These are phyloP conservation scores for Fusarium sublunatum DNA, from an alignment of 2,329 filamentous ascomycete species.

Conservation along the genomic window DNA sequence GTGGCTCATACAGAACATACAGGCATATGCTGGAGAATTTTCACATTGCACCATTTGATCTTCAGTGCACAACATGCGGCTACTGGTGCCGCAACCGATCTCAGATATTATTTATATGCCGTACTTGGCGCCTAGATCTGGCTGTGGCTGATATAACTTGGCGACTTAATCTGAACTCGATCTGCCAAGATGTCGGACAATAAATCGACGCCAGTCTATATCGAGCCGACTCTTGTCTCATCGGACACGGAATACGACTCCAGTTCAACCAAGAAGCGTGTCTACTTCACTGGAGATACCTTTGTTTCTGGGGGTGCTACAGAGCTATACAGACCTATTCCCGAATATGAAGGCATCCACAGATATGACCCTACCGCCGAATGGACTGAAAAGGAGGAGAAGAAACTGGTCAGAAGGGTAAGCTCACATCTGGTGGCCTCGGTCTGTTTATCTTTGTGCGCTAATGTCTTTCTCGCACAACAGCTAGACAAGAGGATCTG, in stretches of 20 bases:
- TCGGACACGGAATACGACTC: conserved; percentile 2
- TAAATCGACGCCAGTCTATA: not conserved
- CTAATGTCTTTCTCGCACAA: not conserved
- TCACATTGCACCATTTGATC: conserved; percentile 6
- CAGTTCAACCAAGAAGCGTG: conserved; percentile 5
- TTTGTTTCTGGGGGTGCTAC: conserved; percentile 14
- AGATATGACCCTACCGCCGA: conserved; percentile 67
- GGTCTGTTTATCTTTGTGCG: not conserved
- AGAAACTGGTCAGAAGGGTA: conserved; percentile 64
- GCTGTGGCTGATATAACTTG: not conserved
- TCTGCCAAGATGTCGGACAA: not conserved
- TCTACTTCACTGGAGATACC: not conserved
- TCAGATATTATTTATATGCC: not conserved
- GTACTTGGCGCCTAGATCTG: not conserved
- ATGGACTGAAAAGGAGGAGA: conserved; percentile 69
- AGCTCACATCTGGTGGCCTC: not conserved
- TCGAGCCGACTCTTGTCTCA: not conserved
- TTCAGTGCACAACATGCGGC: not conserved
- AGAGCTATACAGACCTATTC: conserved; percentile 60
- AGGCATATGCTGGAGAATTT: not conserved
- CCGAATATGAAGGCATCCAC: conserved; percentile 67
- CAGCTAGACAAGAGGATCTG: conserved; percentile 50
- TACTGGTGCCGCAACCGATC: not conserved
- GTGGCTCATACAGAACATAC: not conserved
- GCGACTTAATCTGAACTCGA: not conserved